Conservation (phyloP, 352 stramenopile genomes). For the Phytophthora cactorum region DNA sequence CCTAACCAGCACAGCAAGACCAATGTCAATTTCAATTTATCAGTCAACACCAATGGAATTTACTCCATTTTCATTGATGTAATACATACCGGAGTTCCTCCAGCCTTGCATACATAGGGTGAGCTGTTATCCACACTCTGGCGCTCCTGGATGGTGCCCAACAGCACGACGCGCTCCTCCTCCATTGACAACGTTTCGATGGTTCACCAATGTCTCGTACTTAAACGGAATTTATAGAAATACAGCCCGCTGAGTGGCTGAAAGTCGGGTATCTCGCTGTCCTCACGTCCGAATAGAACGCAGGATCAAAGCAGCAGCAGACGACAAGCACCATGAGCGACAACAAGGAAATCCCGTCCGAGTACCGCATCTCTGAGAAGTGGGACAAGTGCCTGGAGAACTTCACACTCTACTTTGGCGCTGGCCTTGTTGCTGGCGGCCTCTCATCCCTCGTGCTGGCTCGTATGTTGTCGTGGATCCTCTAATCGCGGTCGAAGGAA, state of each 20-base stretch:
- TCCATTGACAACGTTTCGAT: slow-evolving; percentile 48
- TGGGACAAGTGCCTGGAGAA: slow-evolving; percentile 92
- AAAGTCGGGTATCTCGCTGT: slow-evolving; percentile 15
- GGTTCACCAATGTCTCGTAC: slow-evolving; percentile 19
- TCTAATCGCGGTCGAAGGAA: background rate
- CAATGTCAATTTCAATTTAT: slow-evolving; percentile 6
- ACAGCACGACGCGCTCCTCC: slow-evolving; percentile 64
- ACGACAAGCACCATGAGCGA: slow-evolving; percentile 47
- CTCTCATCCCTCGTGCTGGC: slow-evolving; percentile 85
- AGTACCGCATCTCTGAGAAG: slow-evolving; percentile 92
- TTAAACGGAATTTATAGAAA: slow-evolving; percentile 8
- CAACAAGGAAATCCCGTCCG: slow-evolving; percentile 77
- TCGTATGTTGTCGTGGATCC: slow-evolving; percentile 51
- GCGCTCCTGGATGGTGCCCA: slow-evolving; percentile 74
- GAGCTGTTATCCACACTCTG: slow-evolving; percentile 69
- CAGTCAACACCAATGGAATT: background rate
- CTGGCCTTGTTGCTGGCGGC: slow-evolving; percentile 79
- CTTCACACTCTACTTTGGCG: slow-evolving; percentile 87
- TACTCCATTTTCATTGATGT: background rate
- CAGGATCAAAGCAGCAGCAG: slow-evolving; percentile 17
- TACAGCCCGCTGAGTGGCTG: slow-evolving; percentile 21
- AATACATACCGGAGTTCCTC: slow-evolving; percentile 68
- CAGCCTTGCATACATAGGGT: slow-evolving; percentile 80
- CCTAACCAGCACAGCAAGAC: slow-evolving; percentile 33
- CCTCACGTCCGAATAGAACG: slow-evolving; percentile 43